Evolutionary conservation across 805 yeast genomes (phyloP).

Genomic region (Priceomyces castillae): DNA sequence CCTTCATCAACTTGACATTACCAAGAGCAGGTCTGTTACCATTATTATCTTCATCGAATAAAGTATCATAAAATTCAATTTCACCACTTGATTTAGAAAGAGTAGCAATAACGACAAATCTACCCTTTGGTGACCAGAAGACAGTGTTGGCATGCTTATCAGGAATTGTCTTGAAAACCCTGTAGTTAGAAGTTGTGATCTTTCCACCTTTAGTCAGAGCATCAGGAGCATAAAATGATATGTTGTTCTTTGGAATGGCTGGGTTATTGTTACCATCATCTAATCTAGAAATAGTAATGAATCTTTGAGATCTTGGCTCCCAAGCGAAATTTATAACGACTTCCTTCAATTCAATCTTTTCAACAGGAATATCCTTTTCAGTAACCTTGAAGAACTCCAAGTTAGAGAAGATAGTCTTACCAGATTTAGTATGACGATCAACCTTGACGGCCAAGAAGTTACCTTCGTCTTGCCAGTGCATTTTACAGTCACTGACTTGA

Average conservation of each 20-base stretch:
- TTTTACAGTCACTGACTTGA: constrained; percentile 86
- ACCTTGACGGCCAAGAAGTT: constrained; percentile 87
- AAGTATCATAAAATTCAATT: constrained; percentile 82
- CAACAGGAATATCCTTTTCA: constrained; percentile 92
- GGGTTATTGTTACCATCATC: constrained; percentile 58
- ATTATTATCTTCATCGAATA: constrained; percentile 61
- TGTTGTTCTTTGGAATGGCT: constrained; percentile 61
- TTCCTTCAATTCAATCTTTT: constrained; percentile 89
- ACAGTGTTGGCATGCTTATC: constrained; percentile 71
- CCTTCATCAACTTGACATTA: constrained; percentile 58
- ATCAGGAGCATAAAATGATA: constrained; percentile 84
- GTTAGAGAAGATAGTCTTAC: constrained; percentile 86
- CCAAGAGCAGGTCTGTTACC: constrained; percentile 50
- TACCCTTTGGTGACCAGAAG: constrained; percentile 89
- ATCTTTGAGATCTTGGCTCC: constrained; percentile 93
- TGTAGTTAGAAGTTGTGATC: constrained; percentile 50
- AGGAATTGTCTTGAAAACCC: constrained; percentile 53
- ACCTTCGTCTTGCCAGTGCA: constrained; percentile 93
- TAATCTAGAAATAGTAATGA: constrained; percentile 68
- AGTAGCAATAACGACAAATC: constrained; percentile 64
- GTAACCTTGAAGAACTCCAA: constrained; percentile 84
- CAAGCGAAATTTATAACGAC: constrained; percentile 85
- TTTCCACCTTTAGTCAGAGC: constrained; percentile 47
- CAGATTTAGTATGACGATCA: constrained; percentile 94
- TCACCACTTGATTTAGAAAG: constrained; percentile 53